Conservation (phyloP, 2,329 filamentous ascomycete species). For the Sporothrix pallida region DNA sequence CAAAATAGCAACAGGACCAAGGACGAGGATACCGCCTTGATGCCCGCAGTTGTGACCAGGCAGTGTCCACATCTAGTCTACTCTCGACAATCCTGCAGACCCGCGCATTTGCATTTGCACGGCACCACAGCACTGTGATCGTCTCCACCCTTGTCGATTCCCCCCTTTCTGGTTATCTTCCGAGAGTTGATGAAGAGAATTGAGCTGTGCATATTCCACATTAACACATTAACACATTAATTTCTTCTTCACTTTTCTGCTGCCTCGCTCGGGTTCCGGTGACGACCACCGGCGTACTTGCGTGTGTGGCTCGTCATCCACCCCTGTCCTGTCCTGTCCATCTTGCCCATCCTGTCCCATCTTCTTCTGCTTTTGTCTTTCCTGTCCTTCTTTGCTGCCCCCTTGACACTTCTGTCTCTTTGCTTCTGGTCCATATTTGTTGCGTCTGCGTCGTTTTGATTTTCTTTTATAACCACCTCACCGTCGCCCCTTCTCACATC, state of each 20-base stretch:
- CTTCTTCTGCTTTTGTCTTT: constrained; percentile 1
- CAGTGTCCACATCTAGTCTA: background rate
- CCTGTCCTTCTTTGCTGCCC: background rate
- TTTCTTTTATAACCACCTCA: constrained; percentile 9
- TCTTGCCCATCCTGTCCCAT: background rate
- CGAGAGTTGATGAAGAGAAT: constrained; percentile 7
- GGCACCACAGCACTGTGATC: background rate
- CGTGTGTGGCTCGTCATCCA: background rate
- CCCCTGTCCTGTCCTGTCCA: background rate
- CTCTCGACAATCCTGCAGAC: constrained; percentile 7
- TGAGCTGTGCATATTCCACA: constrained; percentile 12
- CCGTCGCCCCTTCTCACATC: background rate
- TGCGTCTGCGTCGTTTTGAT: background rate
- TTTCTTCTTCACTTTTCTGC: background rate
- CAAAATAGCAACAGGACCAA: background rate
- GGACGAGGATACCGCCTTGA: too few species aligned
- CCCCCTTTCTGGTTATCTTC: constrained; percentile 15
- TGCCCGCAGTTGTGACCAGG: background rate
- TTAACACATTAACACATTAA: background rate
- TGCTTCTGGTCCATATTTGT: background rate
- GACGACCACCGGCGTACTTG: background rate
- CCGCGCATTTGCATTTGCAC: background rate
- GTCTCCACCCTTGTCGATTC: background rate
- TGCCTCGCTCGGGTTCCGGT: constrained; percentile 20
- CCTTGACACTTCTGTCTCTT: constrained; percentile 3